Percentiles rank a stretch among this genome's conserved stretches.
Conservation (phyloP, 176 grass and related monocot species). For the Hsuehochloa calcarea region DNA sequence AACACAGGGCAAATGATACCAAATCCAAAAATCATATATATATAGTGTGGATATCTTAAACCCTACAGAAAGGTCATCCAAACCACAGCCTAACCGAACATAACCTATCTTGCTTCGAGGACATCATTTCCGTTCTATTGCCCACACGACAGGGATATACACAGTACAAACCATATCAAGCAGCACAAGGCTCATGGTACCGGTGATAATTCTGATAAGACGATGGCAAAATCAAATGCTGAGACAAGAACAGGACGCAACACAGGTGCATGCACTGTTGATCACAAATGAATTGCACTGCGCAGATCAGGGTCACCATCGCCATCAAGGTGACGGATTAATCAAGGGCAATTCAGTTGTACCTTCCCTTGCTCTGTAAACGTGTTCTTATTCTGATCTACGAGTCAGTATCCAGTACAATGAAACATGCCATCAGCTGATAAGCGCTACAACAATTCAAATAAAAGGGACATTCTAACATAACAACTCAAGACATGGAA, state of each 20-base stretch:
- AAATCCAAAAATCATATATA: too few species aligned
- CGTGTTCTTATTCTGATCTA: slow-evolving; percentile 7
- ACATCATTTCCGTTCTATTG: too few species aligned
- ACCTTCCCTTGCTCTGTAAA: slow-evolving; percentile 14
- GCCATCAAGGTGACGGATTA: background rate
- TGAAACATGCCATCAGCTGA: slow-evolving; percentile 14
- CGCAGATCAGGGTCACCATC: background rate
- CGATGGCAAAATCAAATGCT: background rate
- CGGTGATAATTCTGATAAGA: background rate
- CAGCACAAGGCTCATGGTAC: background rate
- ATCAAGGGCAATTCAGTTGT: background rate
- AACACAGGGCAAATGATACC: too few species aligned
- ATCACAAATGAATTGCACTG: background rate
- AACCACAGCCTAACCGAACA: too few species aligned
- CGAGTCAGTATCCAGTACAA: background rate
- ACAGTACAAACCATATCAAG: background rate
- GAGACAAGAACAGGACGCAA: background rate
- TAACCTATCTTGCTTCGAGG: too few species aligned
- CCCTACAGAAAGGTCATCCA: too few species aligned
- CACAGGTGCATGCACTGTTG: background rate
- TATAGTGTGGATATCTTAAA: too few species aligned
- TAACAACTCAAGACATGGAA: background rate
- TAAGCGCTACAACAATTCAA: background rate
- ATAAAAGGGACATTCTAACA: background rate
- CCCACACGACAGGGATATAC: too few species aligned